These are phyloP conservation scores for Carex cristatella DNA, from an alignment of 176 grass and related monocot genomes.

Conservation along the genomic window DNA sequence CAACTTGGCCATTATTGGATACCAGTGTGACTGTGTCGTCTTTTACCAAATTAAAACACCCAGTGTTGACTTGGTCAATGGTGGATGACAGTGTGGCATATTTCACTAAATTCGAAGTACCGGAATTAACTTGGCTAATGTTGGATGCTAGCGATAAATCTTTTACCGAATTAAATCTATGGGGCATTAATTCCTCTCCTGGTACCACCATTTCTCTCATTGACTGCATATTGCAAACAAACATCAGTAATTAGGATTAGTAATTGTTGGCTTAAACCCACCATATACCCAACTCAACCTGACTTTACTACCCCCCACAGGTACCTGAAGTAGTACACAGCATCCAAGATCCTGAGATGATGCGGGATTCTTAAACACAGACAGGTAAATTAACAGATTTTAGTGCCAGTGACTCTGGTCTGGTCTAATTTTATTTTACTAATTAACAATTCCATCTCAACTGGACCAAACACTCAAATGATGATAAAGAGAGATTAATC, in stretches of 20 bases:
- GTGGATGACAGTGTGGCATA: background rate
- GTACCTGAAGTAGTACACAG: background rate
- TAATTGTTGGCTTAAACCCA: background rate
- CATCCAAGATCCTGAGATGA: background rate
- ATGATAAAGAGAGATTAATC: background rate
- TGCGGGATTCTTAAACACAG: background rate
- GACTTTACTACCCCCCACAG: background rate
- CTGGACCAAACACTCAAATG: background rate
- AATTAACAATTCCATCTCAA: background rate
- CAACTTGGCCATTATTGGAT: background rate
- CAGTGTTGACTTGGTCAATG: background rate
- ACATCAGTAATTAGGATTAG: background rate
- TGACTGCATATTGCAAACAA: constrained; percentile 11
- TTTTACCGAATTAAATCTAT: constrained; percentile 21
- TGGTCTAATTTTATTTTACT: background rate
- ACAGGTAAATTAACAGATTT: background rate
- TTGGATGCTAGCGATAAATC: background rate
- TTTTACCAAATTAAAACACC: background rate
- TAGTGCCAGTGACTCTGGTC: background rate
- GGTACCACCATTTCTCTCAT: constrained; percentile 24
- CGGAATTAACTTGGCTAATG: background rate
- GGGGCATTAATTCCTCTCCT: constrained; percentile 36
- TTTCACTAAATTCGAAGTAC: background rate
- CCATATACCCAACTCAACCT: background rate
- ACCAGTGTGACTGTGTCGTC: background rate